A percentile compares a stretch with the other conserved stretches of the same genome.
phyloP scores from a whole-genome alignment of 73 alveolate genomes.

The Stentor roeselii region DNA sequence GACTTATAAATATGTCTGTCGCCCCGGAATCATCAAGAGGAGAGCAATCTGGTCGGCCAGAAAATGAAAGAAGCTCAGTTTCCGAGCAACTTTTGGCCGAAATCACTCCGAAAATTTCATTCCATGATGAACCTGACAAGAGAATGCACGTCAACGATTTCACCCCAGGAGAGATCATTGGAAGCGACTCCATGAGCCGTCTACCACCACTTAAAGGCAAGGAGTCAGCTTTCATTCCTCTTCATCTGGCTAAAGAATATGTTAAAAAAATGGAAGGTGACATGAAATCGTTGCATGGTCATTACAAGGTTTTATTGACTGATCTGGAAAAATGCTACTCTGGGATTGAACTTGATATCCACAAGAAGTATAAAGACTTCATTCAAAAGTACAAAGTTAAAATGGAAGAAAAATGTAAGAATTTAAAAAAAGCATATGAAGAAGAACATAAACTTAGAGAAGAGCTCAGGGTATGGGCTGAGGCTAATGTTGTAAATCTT shows the following conservation, averaged over 20 bases:
- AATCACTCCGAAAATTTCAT: not conserved
- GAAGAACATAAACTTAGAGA: constrained; percentile 13
- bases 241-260: not conserved
- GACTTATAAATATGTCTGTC: too few relatives aligned
- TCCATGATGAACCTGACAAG: not conserved
- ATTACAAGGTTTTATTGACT: not conserved
- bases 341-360: constrained; percentile 17
- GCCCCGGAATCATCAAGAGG: constrained; percentile 7
- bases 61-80: not conserved
- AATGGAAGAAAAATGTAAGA: not conserved
- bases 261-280: constrained; percentile 20
- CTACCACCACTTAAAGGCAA: not conserved
- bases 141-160: constrained; percentile 15
- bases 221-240: constrained; percentile 10
- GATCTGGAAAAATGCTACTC: not conserved
- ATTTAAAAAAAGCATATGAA: not conserved
- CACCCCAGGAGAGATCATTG: constrained; percentile 8
- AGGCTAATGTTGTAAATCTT: not conserved
- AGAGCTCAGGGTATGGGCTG: constrained; percentile 21
- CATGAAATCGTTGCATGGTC: constrained; percentile 4
- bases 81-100: constrained; percentile 11
- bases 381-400: constrained; percentile 12
- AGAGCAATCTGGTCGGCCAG: not conserved
- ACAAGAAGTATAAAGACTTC: constrained; percentile 18
- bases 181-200: not conserved